Percentiles rank a stretch among this genome's conserved stretches.
phyloP scores from a whole-genome alignment of 495 filamentous ascomycete species.

The Podospora anserina region DNA sequence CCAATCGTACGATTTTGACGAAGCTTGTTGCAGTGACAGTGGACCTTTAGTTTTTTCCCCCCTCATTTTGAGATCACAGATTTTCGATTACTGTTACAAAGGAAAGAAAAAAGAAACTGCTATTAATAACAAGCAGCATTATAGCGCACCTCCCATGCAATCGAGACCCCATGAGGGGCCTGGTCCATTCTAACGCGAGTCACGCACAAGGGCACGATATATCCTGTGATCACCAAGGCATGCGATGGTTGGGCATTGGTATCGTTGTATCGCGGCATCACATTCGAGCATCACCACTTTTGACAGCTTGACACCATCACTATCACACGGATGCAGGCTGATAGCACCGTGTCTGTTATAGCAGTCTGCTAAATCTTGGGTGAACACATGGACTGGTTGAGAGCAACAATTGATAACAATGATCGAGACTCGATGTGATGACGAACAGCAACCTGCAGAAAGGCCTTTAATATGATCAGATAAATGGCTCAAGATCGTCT shows the following conservation, averaged over 20 bases:
- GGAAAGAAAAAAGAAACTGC: neutral
- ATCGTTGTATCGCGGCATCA: neutral
- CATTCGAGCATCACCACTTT: neutral
- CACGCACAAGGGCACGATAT: neutral
- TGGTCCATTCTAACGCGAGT: neutral
- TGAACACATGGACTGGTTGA: too few species aligned
- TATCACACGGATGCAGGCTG: neutral
- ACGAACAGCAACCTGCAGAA: neutral
- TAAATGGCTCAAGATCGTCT: too few species aligned
- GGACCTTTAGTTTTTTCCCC: neutral
- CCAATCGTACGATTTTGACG: constrained; percentile 6
- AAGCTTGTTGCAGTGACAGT: neutral
- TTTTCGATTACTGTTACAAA: neutral
- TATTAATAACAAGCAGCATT: constrained; percentile 4
- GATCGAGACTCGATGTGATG: neutral
- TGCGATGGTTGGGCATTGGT: neutral
- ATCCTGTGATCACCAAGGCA: neutral
- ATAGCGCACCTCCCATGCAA: neutral
- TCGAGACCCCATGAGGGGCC: too few species aligned
- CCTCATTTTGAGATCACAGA: neutral
- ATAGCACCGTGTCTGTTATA: neutral
- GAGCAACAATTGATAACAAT: too few species aligned
- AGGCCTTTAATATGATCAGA: too few species aligned
- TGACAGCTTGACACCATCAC: neutral
- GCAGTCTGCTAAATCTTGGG: neutral